Base-by-base conservation (phyloP, 2,329 filamentous ascomycete genomes). In the Colletotrichum brevisporum region DNA sequence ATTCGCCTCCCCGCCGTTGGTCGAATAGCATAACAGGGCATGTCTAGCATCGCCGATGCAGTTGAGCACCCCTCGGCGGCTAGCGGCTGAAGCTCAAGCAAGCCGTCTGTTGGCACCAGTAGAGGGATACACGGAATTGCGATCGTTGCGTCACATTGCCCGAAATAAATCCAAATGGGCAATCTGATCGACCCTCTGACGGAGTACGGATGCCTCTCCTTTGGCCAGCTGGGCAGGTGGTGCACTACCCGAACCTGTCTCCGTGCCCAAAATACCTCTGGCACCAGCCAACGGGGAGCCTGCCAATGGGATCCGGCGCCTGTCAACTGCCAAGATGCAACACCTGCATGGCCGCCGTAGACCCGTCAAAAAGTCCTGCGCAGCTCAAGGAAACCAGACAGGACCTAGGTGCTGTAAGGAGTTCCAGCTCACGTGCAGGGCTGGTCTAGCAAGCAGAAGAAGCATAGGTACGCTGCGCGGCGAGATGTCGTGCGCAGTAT, bases 121-220 rank as follows among this genome's bases (percentile, higher is more conserved):
- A 47, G n/a, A 54, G 9, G 45, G 59, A 62, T 50, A 62, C 59
- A 47, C 15, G 24, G n/a, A 15, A 43, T 26, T 60, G 39, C 21
- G 12, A 43, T 54, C 27, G 41, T 54, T 62, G 59, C 59, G 59
- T 62, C 59, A 62, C 58, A 53, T 21, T 54, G 59, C 57, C 48
- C 18, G 39, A 60, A 51, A 41, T 52, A 39, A 52, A 6, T 21
- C 26, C 45, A 41, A 60, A 41, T 41, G 45, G 21, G 57, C 18
- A 31, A 45, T n/a, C 26, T 31, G 59, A 47, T 62, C 50, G 26
- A 16, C 50, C n/a, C 16, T 9, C 26, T 62, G 59, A 47, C 59
- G 48, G 53, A 36, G 31, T 36, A 36, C 21, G 21, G 21, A 24
- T 24, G 21, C 31, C 36, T 62, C 31, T 16, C 59, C 31, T 43